These are phyloP conservation scores for Nyctanthes arbortristis DNA, from an alignment of 257 asterid species.

Conservation along the genomic window DNA sequence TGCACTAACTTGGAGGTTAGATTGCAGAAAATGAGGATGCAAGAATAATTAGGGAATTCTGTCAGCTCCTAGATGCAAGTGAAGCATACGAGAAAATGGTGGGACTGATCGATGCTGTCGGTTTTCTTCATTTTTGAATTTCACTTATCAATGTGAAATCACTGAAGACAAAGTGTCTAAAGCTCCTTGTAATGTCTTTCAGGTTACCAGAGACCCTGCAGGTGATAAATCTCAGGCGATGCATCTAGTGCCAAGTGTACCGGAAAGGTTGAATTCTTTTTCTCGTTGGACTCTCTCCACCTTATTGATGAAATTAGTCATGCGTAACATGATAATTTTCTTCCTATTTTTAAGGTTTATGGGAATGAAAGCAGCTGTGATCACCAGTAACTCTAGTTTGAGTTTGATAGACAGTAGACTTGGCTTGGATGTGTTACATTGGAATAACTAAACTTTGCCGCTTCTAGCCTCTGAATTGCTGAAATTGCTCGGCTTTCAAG, in stretches of 20 bases:
- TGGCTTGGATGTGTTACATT: slow-evolving; percentile 50
- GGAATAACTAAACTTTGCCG: slow-evolving; percentile 37
- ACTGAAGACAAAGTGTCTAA: slow-evolving; percentile 20
- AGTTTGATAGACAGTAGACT: slow-evolving; percentile 50
- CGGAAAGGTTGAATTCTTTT: slow-evolving; percentile 54
- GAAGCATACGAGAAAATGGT: slow-evolving; percentile 53
- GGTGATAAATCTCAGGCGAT: slow-evolving; percentile 37
- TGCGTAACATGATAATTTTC: not conserved
- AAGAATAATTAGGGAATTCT: slow-evolving; percentile 68
- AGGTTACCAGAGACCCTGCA: slow-evolving; percentile 29
- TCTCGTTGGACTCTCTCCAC: not conserved
- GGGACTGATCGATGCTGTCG: slow-evolving; percentile 25
- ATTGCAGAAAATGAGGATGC: slow-evolving; percentile 75
- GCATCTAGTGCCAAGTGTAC: slow-evolving; percentile 38
- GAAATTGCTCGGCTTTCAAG: slow-evolving; percentile 75
- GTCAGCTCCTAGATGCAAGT: slow-evolving; percentile 68
- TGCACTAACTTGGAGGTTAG: slow-evolving; percentile 42
- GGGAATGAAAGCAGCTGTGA: slow-evolving; percentile 83
- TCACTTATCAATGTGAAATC: not conserved
- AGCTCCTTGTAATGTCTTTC: slow-evolving; percentile 16
- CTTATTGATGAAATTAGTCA: not conserved
- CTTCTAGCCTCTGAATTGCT: slow-evolving; percentile 51
- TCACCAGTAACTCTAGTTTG: slow-evolving; percentile 49
- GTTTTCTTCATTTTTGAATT: not conserved
- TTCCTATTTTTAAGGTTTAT: slow-evolving; percentile 58